Percentiles rank a stretch among this genome's conserved stretches.
These are phyloP conservation scores for Acer campestre DNA, from an alignment of 345 rosid species.

Conservation along the genomic window DNA sequence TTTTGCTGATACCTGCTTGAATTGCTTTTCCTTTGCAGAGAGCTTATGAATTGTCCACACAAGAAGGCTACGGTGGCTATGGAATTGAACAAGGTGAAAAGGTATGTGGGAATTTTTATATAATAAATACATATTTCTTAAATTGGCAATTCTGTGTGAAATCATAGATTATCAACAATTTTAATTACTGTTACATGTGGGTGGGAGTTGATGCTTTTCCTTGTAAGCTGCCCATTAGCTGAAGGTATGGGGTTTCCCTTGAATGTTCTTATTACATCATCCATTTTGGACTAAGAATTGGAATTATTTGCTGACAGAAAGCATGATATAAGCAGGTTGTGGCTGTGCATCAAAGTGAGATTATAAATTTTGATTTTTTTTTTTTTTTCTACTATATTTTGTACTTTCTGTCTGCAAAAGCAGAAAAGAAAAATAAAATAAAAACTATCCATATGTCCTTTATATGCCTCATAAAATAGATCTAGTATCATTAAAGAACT, in stretches of 20 bases:
- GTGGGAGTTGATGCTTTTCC: neutral
- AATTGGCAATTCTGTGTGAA: neutral
- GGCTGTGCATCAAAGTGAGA: neutral
- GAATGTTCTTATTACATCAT: neutral
- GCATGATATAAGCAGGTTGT: neutral
- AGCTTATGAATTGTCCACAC: slow-evolving; percentile 72
- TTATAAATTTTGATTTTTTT: neutral
- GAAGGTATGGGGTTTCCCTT: neutral
- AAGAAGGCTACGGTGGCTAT: slow-evolving; percentile 90
- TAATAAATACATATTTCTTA: neutral
- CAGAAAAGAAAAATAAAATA: neutral
- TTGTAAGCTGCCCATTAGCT: neutral
- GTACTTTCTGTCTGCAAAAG: neutral
- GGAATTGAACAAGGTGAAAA: slow-evolving; percentile 62
- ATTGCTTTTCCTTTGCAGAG: slow-evolving; percentile 46
- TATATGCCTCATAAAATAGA: neutral
- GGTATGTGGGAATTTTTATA: slow-evolving; percentile 37
- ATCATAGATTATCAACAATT: neutral
- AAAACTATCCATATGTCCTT: neutral
- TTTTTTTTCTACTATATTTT: neutral
- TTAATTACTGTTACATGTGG: neutral
- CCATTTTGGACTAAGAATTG: neutral
- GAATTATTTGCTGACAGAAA: neutral
- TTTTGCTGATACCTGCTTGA: neutral
- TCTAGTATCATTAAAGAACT: neutral